These are phyloP conservation scores for Fusarium sulawesiense DNA, from an alignment of 2,329 filamentous ascomycete genomes.

Conservation along the genomic window DNA sequence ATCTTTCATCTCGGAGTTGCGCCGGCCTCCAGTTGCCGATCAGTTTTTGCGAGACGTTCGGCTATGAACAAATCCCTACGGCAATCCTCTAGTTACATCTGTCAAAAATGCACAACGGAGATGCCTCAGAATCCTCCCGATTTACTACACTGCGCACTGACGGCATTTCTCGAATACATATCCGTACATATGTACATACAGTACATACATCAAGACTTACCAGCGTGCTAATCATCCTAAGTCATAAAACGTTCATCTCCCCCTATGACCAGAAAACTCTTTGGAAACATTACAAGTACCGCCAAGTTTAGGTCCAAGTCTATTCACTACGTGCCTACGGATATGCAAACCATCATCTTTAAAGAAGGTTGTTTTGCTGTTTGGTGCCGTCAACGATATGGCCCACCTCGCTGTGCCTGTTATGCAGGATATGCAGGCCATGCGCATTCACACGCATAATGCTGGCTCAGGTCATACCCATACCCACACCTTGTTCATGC, in stretches of 20 bases:
- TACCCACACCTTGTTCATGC: slow-evolving; percentile 39
- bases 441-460: slow-evolving; percentile 22
- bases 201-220: background rate
- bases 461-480: slow-evolving; percentile 27
- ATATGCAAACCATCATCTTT: slow-evolving; percentile 35
- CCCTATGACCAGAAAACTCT: background rate
- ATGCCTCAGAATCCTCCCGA: slow-evolving; percentile 26
- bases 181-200: background rate
- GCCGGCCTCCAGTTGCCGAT: slow-evolving; percentile 32
- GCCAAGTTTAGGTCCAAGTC: background rate
- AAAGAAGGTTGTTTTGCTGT: slow-evolving; percentile 23
- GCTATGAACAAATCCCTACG: slow-evolving; percentile 39
- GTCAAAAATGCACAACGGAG: slow-evolving; percentile 37
- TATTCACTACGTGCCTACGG: background rate
- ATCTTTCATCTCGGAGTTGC: slow-evolving; percentile 34
- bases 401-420: slow-evolving; percentile 33
- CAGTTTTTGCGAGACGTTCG: slow-evolving; percentile 28
- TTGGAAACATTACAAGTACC: background rate
- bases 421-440: slow-evolving; percentile 34
- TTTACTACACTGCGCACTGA: slow-evolving; percentile 17
- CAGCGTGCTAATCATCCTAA: background rate
- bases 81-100: slow-evolving; percentile 38
- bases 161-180: slow-evolving; percentile 4
- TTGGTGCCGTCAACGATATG: slow-evolving; percentile 29
- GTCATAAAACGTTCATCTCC: background rate